phyloP scores from a whole-genome alignment of 768 basidiomycete species.

The Punctularia strigosozonata region DNA sequence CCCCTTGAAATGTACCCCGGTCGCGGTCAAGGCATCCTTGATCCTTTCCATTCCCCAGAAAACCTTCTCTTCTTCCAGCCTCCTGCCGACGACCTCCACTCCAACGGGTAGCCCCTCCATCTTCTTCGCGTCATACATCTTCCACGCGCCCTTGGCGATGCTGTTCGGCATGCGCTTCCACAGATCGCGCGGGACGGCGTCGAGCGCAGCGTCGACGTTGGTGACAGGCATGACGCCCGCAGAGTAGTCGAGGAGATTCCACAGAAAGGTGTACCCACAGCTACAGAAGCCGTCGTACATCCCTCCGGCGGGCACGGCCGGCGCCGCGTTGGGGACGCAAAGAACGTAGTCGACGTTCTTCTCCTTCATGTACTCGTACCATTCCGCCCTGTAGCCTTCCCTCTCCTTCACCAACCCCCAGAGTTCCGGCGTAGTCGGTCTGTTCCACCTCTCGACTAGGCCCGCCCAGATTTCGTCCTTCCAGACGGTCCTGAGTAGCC shows the following conservation, averaged over 20 bases:
- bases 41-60: constrained; percentile 58
- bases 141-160: constrained; percentile 33
- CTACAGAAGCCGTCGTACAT: constrained; percentile 46
- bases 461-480: constrained; percentile 42
- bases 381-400: constrained; percentile 27
- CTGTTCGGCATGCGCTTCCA: constrained; percentile 27
- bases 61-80: constrained; percentile 65
- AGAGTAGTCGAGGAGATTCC: constrained; percentile 49
- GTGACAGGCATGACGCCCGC: constrained; percentile 54
- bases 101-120: constrained; percentile 64
- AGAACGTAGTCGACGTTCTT: constrained; percentile 49
- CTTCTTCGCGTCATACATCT: constrained; percentile 43
- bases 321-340: constrained; percentile 49
- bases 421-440: constrained; percentile 40
- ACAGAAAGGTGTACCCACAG: constrained; percentile 54
- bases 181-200: constrained; percentile 25
- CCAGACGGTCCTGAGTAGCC: constrained; percentile 40
- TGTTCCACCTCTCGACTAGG: constrained; percentile 33
- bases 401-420: constrained; percentile 35
- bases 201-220: constrained; percentile 31
- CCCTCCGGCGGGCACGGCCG: constrained; percentile 42
- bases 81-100: constrained; percentile 49
- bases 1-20: too few species aligned
- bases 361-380: constrained; percentile 28
- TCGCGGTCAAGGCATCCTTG: too few species aligned